Evolutionary conservation across 176 grass and related monocot species (phyloP).

Genomic region (Lolium perenne): DNA sequence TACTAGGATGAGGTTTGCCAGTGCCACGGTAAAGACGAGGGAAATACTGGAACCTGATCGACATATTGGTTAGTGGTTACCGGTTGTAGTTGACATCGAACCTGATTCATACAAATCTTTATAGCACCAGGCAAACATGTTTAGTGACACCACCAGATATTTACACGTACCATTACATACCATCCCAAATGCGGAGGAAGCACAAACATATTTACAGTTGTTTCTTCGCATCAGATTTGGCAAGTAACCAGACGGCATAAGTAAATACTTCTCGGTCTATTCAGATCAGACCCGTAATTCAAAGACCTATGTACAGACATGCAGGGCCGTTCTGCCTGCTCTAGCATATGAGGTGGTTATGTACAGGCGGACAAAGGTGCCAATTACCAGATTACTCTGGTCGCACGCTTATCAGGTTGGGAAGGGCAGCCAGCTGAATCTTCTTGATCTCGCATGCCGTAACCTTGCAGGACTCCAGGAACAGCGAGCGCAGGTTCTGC

Average conservation of each 20-base stretch:
- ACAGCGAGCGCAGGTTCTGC: conserved; percentile 72
- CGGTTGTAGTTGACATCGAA: neutral
- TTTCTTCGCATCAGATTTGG: conserved; percentile 39
- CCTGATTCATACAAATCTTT: neutral
- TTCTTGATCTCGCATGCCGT: conserved; percentile 84
- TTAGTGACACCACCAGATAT: neutral
- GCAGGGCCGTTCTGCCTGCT: neutral
- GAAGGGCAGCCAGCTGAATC: conserved; percentile 72
- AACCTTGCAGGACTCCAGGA: conserved; percentile 90
- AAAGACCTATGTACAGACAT: neutral
- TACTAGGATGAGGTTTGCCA: too few species aligned
- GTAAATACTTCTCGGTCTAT: neutral
- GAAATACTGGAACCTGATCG: too few species aligned
- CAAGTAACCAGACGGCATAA: neutral
- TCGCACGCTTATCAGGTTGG: conserved; percentile 73
- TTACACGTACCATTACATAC: conserved; percentile 19
- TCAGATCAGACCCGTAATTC: neutral
- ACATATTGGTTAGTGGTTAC: neutral
- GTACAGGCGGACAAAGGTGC: conserved; percentile 6
- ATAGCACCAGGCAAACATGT: too few species aligned
- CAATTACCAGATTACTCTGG: conserved; percentile 49
- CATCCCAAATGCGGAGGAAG: conserved; percentile 46
- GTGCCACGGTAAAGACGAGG: too few species aligned
- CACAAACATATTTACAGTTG: conserved; percentile 54
- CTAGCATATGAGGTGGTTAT: conserved; percentile 3